Evolutionary conservation across 495 filamentous ascomycete genomes (phyloP).

Genomic region (Penicillium coffeae): DNA sequence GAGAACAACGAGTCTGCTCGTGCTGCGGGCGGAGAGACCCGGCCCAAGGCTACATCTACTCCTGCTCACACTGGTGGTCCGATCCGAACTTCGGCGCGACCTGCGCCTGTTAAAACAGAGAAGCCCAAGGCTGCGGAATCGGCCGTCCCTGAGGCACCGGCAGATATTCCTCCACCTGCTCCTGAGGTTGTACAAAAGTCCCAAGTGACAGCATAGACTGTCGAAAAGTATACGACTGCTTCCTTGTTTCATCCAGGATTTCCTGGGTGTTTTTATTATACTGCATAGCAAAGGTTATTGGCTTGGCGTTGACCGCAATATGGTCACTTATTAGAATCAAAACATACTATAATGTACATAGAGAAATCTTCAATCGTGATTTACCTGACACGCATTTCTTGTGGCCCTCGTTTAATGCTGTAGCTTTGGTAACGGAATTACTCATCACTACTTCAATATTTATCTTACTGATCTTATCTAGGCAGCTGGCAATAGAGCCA

Average conservation of each 20-base stretch:
- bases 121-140: constrained; percentile 15
- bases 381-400: too few relatives aligned
- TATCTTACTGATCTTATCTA: too few relatives aligned
- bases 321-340: too few relatives aligned
- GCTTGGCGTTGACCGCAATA: too few relatives aligned
- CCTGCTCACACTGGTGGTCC: constrained; percentile 28
- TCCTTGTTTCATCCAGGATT: background rate
- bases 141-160: constrained; percentile 1
- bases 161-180: constrained; percentile 21
- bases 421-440: too few relatives aligned
- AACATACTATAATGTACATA: too few relatives aligned
- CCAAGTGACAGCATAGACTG: constrained; percentile 22
- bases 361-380: too few relatives aligned
- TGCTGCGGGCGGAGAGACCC: constrained; percentile 35
- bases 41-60: constrained; percentile 29
- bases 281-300: background rate
- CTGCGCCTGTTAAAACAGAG: constrained; percentile 21
- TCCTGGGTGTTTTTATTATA: background rate
- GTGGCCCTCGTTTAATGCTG: too few relatives aligned
- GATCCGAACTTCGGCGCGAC: constrained; percentile 38
- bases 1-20: constrained; percentile 45
- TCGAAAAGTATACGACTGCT: background rate
- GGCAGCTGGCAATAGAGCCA: too few relatives aligned
- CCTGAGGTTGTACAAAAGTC: constrained; percentile 21
- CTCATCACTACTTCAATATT: too few relatives aligned